Evolutionary conservation across 768 basidiomycete genomes (phyloP).

Genomic region (Lactifluus echinatus): DNA sequence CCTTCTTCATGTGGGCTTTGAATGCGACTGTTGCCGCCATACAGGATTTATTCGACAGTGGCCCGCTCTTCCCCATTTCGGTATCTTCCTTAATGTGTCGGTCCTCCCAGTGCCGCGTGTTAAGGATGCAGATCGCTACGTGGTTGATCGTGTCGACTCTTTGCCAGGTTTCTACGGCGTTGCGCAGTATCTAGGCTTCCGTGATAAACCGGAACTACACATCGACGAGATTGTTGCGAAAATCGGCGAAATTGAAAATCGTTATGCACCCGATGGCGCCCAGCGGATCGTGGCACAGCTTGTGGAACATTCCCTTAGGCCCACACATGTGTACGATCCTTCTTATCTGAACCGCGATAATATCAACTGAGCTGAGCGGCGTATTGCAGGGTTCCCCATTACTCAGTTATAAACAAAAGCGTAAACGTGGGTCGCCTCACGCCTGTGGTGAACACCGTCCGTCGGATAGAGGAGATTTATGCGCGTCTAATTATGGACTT

Average conservation of each 20-base stretch:
- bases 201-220: constrained; percentile 35
- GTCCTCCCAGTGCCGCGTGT: constrained; percentile 45
- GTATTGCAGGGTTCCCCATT: constrained; percentile 43
- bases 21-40: too few species aligned
- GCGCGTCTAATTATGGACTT: constrained; percentile 41
- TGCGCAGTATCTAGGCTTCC: constrained; percentile 51
- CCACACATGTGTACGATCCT: constrained; percentile 49
- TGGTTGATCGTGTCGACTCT: constrained; percentile 47
- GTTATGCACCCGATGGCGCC: constrained; percentile 30
- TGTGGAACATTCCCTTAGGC: constrained; percentile 29
- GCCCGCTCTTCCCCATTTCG: constrained; percentile 59
- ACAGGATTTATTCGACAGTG: constrained; percentile 53
- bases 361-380: background rate
- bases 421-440: constrained; percentile 29
- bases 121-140: constrained; percentile 41
- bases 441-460: constrained; percentile 33
- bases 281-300: constrained; percentile 34
- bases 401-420: constrained; percentile 41
- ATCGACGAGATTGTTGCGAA: constrained; percentile 39
- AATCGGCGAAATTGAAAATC: constrained; percentile 42
- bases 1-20: too few species aligned
- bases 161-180: constrained; percentile 53
- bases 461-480: constrained; percentile 55
- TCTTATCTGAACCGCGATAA: too few species aligned
- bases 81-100: constrained; percentile 58